Evolutionary conservation across 352 stramenopile species (phyloP).

Genomic region (Pythium volutum): DNA sequence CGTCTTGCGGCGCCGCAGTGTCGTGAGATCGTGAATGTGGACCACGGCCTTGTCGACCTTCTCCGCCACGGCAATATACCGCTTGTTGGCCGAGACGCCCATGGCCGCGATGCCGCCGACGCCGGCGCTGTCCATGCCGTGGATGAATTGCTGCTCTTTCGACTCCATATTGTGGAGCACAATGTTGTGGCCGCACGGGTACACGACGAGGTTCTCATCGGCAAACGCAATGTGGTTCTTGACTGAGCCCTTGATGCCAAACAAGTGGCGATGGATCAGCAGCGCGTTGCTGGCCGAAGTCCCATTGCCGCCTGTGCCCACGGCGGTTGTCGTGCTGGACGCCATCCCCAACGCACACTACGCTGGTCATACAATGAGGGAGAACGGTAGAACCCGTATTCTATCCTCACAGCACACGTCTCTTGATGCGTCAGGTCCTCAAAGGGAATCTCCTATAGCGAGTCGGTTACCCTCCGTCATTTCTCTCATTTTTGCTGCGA

Average conservation of each 20-base stretch:
- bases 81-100: slow-evolving; percentile 71
- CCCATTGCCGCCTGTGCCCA: not conserved
- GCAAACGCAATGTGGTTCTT: slow-evolving; percentile 84
- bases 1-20: slow-evolving; percentile 83
- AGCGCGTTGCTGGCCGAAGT: slow-evolving; percentile 19
- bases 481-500: not conserved
- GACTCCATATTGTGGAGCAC: slow-evolving; percentile 88
- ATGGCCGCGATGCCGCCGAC: slow-evolving; percentile 85
- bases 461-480: not conserved
- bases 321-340: not conserved
- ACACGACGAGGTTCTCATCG: slow-evolving; percentile 85
- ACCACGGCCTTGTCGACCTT: slow-evolving; percentile 75
- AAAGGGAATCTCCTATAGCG: no score
- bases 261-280: slow-evolving; percentile 71
- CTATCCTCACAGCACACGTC: not conserved
- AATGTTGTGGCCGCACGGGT: slow-evolving; percentile 87
- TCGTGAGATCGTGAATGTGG: slow-evolving; percentile 90
- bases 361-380: slow-evolving; percentile 2
- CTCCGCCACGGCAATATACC: slow-evolving; percentile 90
- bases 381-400: not conserved
- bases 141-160: slow-evolving; percentile 89
- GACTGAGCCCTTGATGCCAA: slow-evolving; percentile 79
- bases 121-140: slow-evolving; percentile 74
- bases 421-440: not conserved
- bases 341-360: slow-evolving; percentile 1